Conservation (phyloP, 805 yeast genomes). For the Cyberlindnera subsufficiens region DNA sequence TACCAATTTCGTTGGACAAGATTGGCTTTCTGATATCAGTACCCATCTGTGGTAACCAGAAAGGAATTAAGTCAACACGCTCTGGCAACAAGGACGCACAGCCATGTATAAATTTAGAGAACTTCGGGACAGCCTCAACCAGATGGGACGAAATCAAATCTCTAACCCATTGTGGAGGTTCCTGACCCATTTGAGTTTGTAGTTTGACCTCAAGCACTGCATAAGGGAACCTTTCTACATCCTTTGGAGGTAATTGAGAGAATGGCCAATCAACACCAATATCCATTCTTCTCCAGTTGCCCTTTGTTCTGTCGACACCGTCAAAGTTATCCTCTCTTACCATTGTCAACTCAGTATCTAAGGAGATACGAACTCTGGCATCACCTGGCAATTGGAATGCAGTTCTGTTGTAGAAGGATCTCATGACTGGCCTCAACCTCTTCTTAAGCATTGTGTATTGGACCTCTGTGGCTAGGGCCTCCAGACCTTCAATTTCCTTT, state of each 20-base stretch:
- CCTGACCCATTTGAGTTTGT: slow-evolving; percentile 97
- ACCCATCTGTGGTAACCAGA: slow-evolving; percentile 97
- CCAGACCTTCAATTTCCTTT: slow-evolving; percentile 87
- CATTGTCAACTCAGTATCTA: slow-evolving; percentile 96
- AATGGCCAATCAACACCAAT: slow-evolving; percentile 98
- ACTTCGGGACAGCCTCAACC: slow-evolving; percentile 97
- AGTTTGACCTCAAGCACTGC: slow-evolving; percentile 96
- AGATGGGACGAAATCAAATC: slow-evolving; percentile 87
- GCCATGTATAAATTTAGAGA: slow-evolving; percentile 96
- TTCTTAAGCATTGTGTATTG: slow-evolving; percentile 85
- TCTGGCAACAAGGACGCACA: slow-evolving; percentile 88
- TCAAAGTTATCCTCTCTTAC: slow-evolving; percentile 97
- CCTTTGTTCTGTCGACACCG: slow-evolving; percentile 81
- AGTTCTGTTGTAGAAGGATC: slow-evolving; percentile 96
- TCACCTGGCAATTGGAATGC: slow-evolving; percentile 99
- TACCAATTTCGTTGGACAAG: slow-evolving; percentile 28
- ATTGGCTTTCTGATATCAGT: slow-evolving; percentile 90
- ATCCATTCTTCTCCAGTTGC: slow-evolving; percentile 98
- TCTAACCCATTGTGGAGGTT: slow-evolving; percentile 97
- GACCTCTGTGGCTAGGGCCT: slow-evolving; percentile 86
- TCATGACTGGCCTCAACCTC: slow-evolving; percentile 85
- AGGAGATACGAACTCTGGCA: slow-evolving; percentile 96
- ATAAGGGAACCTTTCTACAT: slow-evolving; percentile 91
- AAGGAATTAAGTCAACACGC: slow-evolving; percentile 79
- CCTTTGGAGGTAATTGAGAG: slow-evolving; percentile 73